phyloP scores from a whole-genome alignment of 805 yeast genomes.

The Teunomyces kruisii region DNA sequence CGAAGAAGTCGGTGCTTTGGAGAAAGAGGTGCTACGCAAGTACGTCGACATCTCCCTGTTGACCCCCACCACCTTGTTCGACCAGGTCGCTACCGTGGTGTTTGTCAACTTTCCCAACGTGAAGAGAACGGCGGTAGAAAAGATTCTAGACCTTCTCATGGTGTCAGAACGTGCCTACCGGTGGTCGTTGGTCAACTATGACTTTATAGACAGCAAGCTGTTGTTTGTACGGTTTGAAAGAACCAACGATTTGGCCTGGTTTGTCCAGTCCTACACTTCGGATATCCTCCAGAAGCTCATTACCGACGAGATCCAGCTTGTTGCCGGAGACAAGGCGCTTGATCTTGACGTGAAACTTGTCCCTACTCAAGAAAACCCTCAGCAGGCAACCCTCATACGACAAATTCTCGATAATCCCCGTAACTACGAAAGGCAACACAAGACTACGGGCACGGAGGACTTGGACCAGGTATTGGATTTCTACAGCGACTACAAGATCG shows the following conservation, averaged over 20 bases:
- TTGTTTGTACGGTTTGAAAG: conserved; percentile 32
- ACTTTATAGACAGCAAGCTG: conserved; percentile 27
- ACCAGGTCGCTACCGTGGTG: conserved; percentile 35
- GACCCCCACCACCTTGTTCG: conserved; percentile 30
- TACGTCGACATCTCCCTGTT: conserved; percentile 29
- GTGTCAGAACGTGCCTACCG: conserved; percentile 13
- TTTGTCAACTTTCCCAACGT: conserved; percentile 36
- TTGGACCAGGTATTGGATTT: conserved; percentile 35
- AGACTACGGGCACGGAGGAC: conserved; percentile 31
- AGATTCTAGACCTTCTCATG: conserved; percentile 23
- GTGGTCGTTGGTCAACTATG: conserved; percentile 38
- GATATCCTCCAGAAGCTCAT: background rate
- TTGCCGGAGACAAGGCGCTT: background rate
- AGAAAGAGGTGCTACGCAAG: conserved; percentile 15
- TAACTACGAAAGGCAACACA: conserved; percentile 18
- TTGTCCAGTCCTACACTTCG: conserved; percentile 6
- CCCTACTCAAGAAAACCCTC: background rate
- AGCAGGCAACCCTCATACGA: background rate
- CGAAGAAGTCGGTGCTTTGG: conserved; percentile 11
- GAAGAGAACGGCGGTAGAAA: conserved; percentile 29
- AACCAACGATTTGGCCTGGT: conserved; percentile 15
- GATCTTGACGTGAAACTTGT: background rate
- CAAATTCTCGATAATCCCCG: conserved; percentile 15
- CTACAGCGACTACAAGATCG: conserved; percentile 49
- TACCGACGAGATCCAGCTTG: background rate